Evolutionary conservation across 192 early-diverging fungal genomes (phyloP).

Genomic region (Gaertneriomyces semiglobifer): DNA sequence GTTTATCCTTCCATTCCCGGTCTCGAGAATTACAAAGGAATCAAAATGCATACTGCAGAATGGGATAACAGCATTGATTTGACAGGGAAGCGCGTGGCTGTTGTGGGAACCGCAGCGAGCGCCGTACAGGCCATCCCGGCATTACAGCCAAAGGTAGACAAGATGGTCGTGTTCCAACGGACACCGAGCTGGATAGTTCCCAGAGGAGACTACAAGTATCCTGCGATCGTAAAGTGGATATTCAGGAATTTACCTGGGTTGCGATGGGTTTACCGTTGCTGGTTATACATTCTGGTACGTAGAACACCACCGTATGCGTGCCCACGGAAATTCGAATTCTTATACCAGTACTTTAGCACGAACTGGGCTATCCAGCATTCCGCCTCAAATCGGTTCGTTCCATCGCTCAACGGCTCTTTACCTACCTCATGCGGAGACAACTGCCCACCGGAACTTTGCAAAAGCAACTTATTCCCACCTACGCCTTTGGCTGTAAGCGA

Average conservation of each 20-base stretch:
- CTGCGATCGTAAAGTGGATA: slow-evolving; percentile 19
- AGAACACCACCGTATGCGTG: no score
- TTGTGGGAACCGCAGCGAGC: slow-evolving; percentile 38
- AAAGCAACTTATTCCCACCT: slow-evolving; percentile 44
- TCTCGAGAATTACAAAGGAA: slow-evolving; percentile 48
- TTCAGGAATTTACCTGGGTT: slow-evolving; percentile 37
- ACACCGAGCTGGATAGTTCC: slow-evolving; percentile 43
- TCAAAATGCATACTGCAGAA: slow-evolving; percentile 49
- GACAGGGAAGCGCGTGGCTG: slow-evolving; percentile 43
- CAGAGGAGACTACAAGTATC: slow-evolving; percentile 26
- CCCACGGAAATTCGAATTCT: no score
- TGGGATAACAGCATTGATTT: slow-evolving; percentile 53
- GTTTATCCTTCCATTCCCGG: slow-evolving; percentile 41
- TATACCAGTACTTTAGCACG: no score
- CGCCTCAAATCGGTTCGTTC: no score
- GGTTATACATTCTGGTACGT: no score
- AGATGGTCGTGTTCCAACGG: slow-evolving; percentile 42
- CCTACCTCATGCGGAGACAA: no score
- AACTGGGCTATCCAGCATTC: no score
- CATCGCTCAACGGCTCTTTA: no score
- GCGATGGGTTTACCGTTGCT: slow-evolving; percentile 24
- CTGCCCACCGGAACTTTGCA: slow-evolving; percentile 4
- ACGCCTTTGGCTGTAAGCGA: slow-evolving; percentile 44
- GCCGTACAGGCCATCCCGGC: slow-evolving; percentile 41
- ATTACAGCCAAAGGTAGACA: slow-evolving; percentile 33